Conservation (phyloP, 2,329 filamentous ascomycete genomes). For the Alternaria arbusti region DNA sequence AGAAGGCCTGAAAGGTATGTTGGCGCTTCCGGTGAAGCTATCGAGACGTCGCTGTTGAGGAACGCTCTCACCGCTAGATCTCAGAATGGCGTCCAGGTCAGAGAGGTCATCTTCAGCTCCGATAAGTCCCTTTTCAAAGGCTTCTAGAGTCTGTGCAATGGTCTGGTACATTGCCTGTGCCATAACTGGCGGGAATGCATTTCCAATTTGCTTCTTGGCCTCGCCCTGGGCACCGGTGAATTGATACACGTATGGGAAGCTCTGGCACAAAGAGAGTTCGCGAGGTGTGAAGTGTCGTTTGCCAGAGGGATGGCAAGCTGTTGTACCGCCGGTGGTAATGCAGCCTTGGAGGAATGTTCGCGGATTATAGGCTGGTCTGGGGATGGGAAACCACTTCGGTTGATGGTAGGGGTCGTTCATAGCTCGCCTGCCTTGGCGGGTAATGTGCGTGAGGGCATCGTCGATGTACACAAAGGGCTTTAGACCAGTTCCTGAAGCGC, state of each 20-base stretch:
- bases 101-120: slow-evolving; percentile 28
- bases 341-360: background rate
- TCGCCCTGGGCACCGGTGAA: slow-evolving; percentile 12
- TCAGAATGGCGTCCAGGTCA: slow-evolving; percentile 16
- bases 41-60: background rate
- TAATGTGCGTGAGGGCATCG: slow-evolving; percentile 25
- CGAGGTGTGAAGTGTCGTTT: slow-evolving; percentile 22
- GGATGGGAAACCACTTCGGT: background rate
- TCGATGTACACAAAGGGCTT: slow-evolving; percentile 25
- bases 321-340: slow-evolving; percentile 27
- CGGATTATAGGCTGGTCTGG: background rate
- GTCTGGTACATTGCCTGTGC: slow-evolving; percentile 13
- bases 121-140: slow-evolving; percentile 35
- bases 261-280: slow-evolving; percentile 26
- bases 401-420: slow-evolving; percentile 26
- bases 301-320: slow-evolving; percentile 19
- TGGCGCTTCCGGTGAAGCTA: background rate
- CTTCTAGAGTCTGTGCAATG: slow-evolving; percentile 21
- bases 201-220: slow-evolving; percentile 29
- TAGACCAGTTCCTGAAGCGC: slow-evolving; percentile 26
- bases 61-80: background rate
- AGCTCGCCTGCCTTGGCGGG: background rate
- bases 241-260: slow-evolving; percentile 16
- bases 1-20: background rate
- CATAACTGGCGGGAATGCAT: slow-evolving; percentile 28